These are phyloP conservation scores for Dictyostelium brefeldianum DNA, from an alignment of 78 protist genomes.

Conservation along the genomic window DNA sequence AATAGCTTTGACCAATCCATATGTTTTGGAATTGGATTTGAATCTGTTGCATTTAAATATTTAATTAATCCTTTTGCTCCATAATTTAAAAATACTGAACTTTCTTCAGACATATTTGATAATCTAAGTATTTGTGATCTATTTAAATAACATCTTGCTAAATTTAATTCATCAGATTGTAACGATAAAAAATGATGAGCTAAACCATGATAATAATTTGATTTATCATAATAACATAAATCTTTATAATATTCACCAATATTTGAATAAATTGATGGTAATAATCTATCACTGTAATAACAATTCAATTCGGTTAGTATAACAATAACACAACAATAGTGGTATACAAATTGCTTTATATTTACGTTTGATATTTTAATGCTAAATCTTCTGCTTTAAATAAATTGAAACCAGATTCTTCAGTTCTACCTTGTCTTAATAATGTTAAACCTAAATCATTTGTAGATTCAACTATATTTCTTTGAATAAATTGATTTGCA, in stretches of 20 bases:
- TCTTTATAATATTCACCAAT: constrained; percentile 48
- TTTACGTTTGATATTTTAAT: not conserved
- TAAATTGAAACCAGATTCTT: not conserved
- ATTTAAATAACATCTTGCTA: constrained; percentile 41
- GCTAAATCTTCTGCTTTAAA: not conserved
- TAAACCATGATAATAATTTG: constrained; percentile 26
- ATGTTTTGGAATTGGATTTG: not conserved
- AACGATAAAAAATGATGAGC: constrained; percentile 6
- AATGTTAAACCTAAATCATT: constrained; percentile 62
- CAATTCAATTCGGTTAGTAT: not conserved
- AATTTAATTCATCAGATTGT: not conserved
- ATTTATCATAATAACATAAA: constrained; percentile 8
- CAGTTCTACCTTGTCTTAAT: constrained; percentile 53
- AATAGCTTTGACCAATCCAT: constrained; percentile 65
- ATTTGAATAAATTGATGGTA: constrained; percentile 53
- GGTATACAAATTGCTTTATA: no score
- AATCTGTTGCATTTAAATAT: not conserved
- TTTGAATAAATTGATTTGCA: not conserved
- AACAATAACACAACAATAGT: no score
- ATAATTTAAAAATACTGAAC: not conserved
- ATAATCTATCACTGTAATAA: not conserved
- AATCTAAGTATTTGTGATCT: constrained; percentile 50
- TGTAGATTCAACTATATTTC: constrained; percentile 1
- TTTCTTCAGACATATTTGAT: not conserved
- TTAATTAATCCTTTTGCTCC: not conserved